These are phyloP conservation scores for Irineochytrium annulatum DNA, from an alignment of 192 early-diverging fungal genomes.

Conservation along the genomic window DNA sequence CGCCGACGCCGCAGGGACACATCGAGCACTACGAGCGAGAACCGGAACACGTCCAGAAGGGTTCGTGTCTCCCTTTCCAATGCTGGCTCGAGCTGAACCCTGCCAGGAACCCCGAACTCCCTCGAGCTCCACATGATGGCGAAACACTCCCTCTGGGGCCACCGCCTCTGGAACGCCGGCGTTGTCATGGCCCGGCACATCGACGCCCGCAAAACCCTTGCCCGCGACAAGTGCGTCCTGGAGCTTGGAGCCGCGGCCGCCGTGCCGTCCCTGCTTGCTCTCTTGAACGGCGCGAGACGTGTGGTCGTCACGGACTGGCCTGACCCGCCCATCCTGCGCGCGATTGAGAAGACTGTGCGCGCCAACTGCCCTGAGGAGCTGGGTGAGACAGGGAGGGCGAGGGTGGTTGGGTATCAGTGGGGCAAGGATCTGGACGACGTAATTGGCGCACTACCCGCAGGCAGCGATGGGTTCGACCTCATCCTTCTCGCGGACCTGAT, in stretches of 20 bases:
- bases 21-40: slow-evolving; percentile 9
- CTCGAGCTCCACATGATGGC: slow-evolving; percentile 21
- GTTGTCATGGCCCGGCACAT: slow-evolving; percentile 74
- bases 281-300: slow-evolving; percentile 64
- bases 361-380: slow-evolving; percentile 43
- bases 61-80: neutral
- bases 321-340: slow-evolving; percentile 69
- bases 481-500: slow-evolving; percentile 78
- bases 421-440: slow-evolving; percentile 49
- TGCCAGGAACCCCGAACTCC: slow-evolving; percentile 3
- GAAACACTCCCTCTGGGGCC: slow-evolving; percentile 67
- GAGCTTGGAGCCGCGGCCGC: slow-evolving; percentile 85
- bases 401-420: slow-evolving; percentile 58
- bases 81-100: neutral
- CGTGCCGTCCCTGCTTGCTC: slow-evolving; percentile 69
- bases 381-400: neutral
- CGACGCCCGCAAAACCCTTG: slow-evolving; percentile 62
- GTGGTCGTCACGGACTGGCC: slow-evolving; percentile 75
- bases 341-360: slow-evolving; percentile 67
- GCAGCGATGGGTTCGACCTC: slow-evolving; percentile 58
- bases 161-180: slow-evolving; percentile 89
- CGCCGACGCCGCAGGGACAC: slow-evolving; percentile 23
- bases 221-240: slow-evolving; percentile 57
- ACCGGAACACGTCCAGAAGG: neutral
- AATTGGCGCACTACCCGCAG: slow-evolving; percentile 25